A percentile compares a stretch with the other conserved stretches of the same genome.
Conservation (phyloP, 768 basidiomycete genomes). For the Mycena metata region DNA sequence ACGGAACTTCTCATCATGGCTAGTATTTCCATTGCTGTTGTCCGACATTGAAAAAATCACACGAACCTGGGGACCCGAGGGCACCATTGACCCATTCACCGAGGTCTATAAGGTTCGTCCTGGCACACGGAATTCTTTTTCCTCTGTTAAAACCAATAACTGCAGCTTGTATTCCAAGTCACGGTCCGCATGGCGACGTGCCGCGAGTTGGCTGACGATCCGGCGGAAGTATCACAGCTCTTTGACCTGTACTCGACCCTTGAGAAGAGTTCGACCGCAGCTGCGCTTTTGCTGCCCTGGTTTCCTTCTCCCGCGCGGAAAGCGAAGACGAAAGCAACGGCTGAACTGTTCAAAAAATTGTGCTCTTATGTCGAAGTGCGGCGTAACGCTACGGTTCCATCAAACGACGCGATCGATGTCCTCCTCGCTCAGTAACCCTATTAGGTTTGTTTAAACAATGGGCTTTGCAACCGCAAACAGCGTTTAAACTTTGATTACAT, state of each 20-base stretch:
- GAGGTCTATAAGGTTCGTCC: conserved; percentile 12
- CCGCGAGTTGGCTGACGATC: conserved; percentile 32
- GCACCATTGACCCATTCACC: conserved; percentile 7
- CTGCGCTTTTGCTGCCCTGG: conserved; percentile 22
- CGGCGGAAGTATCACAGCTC: conserved; percentile 8
- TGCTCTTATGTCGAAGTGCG: not conserved
- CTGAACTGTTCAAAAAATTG: not conserved
- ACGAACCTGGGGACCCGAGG: conserved; percentile 6
- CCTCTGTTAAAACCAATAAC: not conserved
- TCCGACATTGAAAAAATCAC: no score
- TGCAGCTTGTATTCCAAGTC: conserved; percentile 36
- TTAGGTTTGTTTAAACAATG: no score
- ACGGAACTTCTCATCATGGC: not conserved
- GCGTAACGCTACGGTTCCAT: not conserved
- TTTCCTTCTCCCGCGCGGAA: conserved; percentile 1
- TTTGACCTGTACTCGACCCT: conserved; percentile 18
- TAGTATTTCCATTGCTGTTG: conserved; percentile 8
- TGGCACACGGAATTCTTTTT: not conserved
- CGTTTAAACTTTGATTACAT: no score
- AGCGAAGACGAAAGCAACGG: not conserved
- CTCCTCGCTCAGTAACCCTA: no score
- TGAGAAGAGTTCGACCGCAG: conserved; percentile 23
- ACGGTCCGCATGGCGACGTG: conserved; percentile 31
- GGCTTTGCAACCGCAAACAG: no score
- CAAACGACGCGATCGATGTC: conserved; percentile 6